Evolutionary conservation across 179 eudicot genomes (phyloP), one percentile per base, ranked within the genome.

Genomic region (Carnegiea gigantea): DNA sequence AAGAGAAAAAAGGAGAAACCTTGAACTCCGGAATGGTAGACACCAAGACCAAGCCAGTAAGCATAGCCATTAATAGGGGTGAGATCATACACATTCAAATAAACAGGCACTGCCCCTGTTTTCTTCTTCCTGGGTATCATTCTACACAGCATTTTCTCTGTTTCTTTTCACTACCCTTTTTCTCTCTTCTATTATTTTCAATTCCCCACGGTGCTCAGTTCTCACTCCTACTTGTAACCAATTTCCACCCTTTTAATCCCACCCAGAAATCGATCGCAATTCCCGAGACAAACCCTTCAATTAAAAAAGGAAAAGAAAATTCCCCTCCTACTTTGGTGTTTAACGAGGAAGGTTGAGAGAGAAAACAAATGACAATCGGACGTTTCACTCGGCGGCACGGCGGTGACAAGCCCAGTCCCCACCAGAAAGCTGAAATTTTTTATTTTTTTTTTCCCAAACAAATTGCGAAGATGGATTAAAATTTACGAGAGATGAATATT

Each of bases 31-130:
- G 97, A 92, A 80, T 93, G 97, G 38, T 91, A 93, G 44, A 92
- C 90, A 62, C 97, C 97, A 77, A 93, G 95, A 67, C 97, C 97
- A 71, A 93, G 80, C 97, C 97, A 93, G 62, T 93, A 93, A 77
- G 93, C 93, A 53, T 93, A 93, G 51, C 95, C 95, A 84, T 93
- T 93, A 65, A 93, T 91, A 33, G 97, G 93, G 6, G 92, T 92
- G 81, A 92, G 92, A 92, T 92, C 95, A 80, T 92, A 93, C 0
- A 93, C 95, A 74, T 90, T 93, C 71, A 92, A 88, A 81, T 89
- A 93, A 60, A 93, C 95, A 10, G 93, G 92, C 13, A 90, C 92
- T 28, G 78, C 86, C 49, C 95, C 97, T 4, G 82, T 81, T 74
- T 84, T 92, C 88, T 80, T 93, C 86, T 90, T 93, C 90, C 88